Base-by-base conservation (phyloP, 169 alveolate species). In the Plasmodium gonderi region DNA sequence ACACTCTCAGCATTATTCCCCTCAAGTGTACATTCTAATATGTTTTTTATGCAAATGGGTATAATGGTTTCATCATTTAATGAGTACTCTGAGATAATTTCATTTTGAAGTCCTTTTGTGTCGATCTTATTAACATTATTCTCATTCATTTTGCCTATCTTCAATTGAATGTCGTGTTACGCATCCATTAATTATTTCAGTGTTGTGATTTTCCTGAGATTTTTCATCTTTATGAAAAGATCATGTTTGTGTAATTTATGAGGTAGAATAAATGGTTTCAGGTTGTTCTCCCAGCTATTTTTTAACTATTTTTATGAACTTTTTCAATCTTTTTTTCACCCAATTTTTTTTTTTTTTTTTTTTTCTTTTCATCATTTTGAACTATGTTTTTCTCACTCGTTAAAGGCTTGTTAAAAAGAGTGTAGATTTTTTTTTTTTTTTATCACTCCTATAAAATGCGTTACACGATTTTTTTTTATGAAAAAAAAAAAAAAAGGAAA, bases 41-140 rank as follows among this genome's bases (percentile, higher is more conserved):
- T 60, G 68, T 87, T 74, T 75, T 74, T 87, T 74, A 87, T 75
- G 29, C 85, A 87, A 33, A 75, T 51, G 26, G 89, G 54, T 87
- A 87, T 87, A 17, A 87, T 75, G 31, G 40, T 75, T 75, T 51
- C 69, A 87, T 87, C 93, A 74, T 87, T 87, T 87, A 87, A 23
- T 23, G 72, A 9, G 68, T 45, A 49, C 33, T 75, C 89, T 36
- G 31, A 2, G 42, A 26, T 80, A 65, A 44, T 11, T 67, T 81
- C 91, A 12, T 54, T 31, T 20, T 17, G 65, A 36, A 44, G 79
- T 82, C 60, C 74, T 54, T 75, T 80, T 45, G 47, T n/a, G 14
- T 64, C 65, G 54, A 12, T 54, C 45, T 80, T 14, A 36, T 33
- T 20, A 23, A 44, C 67, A 80, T 64, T 80, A 80, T 54, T 38